Evolutionary conservation across 345 rosid genomes (phyloP).

Genomic region (thale cress (Arabidopsis thaliana)): TAIR10.1 NC_003075.7:10061501-10062000

Average conservation of each 20-base stretch:
- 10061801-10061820: constrained; percentile 41
- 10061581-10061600: constrained; percentile 30
- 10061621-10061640: constrained; percentile 45
- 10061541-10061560: constrained; percentile 42
- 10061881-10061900: constrained; percentile 51
- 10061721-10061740: constrained; percentile 60
- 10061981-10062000: neutral
- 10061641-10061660: constrained; percentile 61
- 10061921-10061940: constrained; percentile 62
- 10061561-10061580: constrained; percentile 41
- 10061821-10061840: constrained; percentile 57
- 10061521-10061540: constrained; percentile 58
- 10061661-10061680: constrained; percentile 56
- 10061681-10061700: constrained; percentile 58
- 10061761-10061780: constrained; percentile 34
- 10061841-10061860: constrained; percentile 73
- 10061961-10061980: neutral
- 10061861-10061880: constrained; percentile 64
- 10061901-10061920: constrained; percentile 46
- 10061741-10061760: constrained; percentile 52
- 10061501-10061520: constrained; percentile 75
- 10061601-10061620: constrained; percentile 38
- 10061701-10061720: constrained; percentile 57
- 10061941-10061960: constrained; percentile 16
- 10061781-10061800: constrained; percentile 35